Conservation (phyloP, 805 yeast genomes). For the Candida ovalis region DNA sequence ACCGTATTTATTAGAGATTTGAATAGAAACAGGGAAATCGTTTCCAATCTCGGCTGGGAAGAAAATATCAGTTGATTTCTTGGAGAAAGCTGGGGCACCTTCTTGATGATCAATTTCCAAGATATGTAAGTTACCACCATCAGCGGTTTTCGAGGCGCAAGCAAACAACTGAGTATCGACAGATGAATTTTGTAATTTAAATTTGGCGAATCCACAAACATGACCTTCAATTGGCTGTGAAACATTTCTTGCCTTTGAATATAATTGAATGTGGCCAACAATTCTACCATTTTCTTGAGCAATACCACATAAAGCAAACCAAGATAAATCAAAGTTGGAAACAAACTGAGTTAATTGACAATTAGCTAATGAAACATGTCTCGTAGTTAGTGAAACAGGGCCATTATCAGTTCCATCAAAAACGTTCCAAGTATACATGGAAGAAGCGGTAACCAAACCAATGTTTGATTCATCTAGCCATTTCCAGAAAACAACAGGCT, state of each 20-base stretch:
- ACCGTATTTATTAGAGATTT: conserved; percentile 82
- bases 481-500: conserved; percentile 92
- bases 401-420: conserved; percentile 76
- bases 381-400: conserved; percentile 77
- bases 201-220: conserved; percentile 82
- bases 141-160: conserved; percentile 84
- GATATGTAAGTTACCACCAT: conserved; percentile 83
- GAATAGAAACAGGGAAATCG: conserved; percentile 94
- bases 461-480: conserved; percentile 75
- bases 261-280: conserved; percentile 94
- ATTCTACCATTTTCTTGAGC: conserved; percentile 91
- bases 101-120: conserved; percentile 95
- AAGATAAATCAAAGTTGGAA: conserved; percentile 71
- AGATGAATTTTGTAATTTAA: conserved; percentile 70
- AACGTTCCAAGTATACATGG: conserved; percentile 77
- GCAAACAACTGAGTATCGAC: conserved; percentile 83
- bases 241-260: conserved; percentile 80
- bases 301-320: conserved; percentile 96
- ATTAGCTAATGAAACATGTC: conserved; percentile 74
- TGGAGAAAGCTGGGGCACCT: conserved; percentile 75
- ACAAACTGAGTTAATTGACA: conserved; percentile 90
- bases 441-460: conserved; percentile 79
- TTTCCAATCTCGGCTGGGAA: conserved; percentile 95
- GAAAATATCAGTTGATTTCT: conserved; percentile 88
- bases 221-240: conserved; percentile 98